These are phyloP conservation scores for Claviceps pusilla DNA, from an alignment of 2,329 filamentous ascomycete species.

Conservation along the genomic window DNA sequence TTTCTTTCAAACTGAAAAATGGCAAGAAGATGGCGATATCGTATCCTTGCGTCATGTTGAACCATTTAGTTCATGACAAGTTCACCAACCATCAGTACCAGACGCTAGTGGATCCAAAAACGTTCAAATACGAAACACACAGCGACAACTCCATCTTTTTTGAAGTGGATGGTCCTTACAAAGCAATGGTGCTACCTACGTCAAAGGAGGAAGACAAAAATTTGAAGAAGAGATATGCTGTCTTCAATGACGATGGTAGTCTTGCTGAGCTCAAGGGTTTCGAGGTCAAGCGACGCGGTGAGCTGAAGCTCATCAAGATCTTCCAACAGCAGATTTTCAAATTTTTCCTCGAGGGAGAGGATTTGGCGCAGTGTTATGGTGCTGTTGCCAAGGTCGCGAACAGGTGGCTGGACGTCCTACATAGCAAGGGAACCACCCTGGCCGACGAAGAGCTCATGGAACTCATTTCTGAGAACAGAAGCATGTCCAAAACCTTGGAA, in stretches of 20 bases:
- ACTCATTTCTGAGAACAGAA: conserved; percentile 98
- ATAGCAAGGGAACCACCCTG: conserved; percentile 74
- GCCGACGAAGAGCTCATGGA: conserved; percentile 96
- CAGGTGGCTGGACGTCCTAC: conserved; percentile 86
- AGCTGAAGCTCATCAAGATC: conserved; percentile 98
- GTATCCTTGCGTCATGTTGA: conserved; percentile 97
- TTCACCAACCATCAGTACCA: conserved; percentile 99
- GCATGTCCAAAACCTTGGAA: conserved; percentile 90
- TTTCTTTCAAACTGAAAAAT: conserved; percentile 82
- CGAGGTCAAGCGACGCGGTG: conserved; percentile 91
- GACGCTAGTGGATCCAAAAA: conserved; percentile 62
- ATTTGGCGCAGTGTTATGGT: conserved; percentile 73
- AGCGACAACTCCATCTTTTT: conserved; percentile 99
- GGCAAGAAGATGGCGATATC: conserved; percentile 95
- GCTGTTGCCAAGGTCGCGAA: conserved; percentile 92
- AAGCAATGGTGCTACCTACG: conserved; percentile 89
- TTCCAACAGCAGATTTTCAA: conserved; percentile 99
- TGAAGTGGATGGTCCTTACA: conserved; percentile 95
- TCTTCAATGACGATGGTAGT: conserved; percentile 96
- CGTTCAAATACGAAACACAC: conserved; percentile 85
- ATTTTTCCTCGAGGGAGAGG: conserved; percentile 87
- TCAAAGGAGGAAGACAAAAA: conserved; percentile 99
- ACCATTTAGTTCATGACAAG: conserved; percentile 83
- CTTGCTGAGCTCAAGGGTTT: conserved; percentile 94
- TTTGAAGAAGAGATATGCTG: conserved; percentile 95